A percentile compares a stretch with the other conserved stretches of the same genome.
phyloP scores from a whole-genome alignment of 257 asterid species.

The Gentiana macrophylla region DNA sequence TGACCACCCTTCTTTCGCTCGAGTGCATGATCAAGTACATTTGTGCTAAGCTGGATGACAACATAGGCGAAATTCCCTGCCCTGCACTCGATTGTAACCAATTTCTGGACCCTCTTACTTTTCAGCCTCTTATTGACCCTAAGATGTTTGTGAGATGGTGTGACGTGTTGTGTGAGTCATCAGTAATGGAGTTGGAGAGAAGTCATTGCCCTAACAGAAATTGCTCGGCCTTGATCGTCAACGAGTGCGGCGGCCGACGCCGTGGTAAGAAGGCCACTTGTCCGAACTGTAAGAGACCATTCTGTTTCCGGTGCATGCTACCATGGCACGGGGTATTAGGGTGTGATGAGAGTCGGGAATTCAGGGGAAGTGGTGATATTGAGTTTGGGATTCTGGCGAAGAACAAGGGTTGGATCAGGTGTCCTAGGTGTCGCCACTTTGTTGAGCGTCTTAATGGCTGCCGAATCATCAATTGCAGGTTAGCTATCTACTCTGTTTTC shows the following conservation, averaged over 20 bases:
- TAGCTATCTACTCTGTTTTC: too few species aligned
- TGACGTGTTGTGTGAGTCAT: conserved; percentile 49
- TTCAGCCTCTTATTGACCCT: conserved; percentile 25
- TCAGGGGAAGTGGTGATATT: conserved; percentile 38
- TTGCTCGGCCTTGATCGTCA: conserved; percentile 47
- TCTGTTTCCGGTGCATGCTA: conserved; percentile 39
- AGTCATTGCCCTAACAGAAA: conserved; percentile 53
- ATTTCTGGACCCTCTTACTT: conserved; percentile 49
- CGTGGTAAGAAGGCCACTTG: conserved; percentile 32
- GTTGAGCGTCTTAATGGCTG: conserved; percentile 53
- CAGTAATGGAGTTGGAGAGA: conserved; percentile 21
- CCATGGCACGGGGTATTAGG: conserved; percentile 20
- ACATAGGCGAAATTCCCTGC: conserved; percentile 39
- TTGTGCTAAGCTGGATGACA: conserved; percentile 43
- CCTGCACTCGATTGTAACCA: conserved; percentile 44
- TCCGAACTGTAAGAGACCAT: conserved; percentile 39
- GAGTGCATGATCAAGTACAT: conserved; percentile 61
- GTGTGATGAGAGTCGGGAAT: conserved; percentile 29
- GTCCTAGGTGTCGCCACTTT: conserved; percentile 61
- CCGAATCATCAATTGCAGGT: background rate
- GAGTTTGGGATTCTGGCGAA: conserved; percentile 49
- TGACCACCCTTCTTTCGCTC: conserved; percentile 6
- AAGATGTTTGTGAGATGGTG: conserved; percentile 56
- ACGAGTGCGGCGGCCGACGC: conserved; percentile 56
- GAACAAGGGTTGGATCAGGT: conserved; percentile 51